Percentiles rank a stretch among this genome's conserved stretches.
Evolutionary conservation across 23 red algal genomes (phyloP).

Genomic region (Gracilaria gracilis): DNA sequence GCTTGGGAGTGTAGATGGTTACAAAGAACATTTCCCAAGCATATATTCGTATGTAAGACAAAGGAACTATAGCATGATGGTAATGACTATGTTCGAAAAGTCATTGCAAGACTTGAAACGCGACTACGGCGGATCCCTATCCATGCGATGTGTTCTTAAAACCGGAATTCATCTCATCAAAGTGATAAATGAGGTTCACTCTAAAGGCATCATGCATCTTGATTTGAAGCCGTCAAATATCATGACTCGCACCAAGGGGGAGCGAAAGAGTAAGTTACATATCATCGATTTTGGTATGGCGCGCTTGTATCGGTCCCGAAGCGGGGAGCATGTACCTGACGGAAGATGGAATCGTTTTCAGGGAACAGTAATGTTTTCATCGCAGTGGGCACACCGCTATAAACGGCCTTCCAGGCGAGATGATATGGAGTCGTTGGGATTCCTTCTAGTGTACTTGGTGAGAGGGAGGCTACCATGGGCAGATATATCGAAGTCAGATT

Average conservation of each 20-base stretch:
- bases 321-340: background rate
- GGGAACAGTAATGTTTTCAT: background rate
- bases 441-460: background rate
- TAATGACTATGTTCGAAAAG: background rate
- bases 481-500: background rate
- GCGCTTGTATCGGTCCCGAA: background rate
- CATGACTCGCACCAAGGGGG: background rate
- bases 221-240: conserved; percentile 13
- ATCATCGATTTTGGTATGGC: background rate
- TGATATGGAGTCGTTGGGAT: conserved; percentile 27
- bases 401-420: background rate
- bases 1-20: background rate
- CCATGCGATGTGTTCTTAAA: background rate
- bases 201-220: background rate
- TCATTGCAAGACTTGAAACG: background rate
- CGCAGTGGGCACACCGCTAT: background rate
- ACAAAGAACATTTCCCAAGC: background rate
- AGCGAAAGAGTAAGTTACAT: background rate
- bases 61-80: background rate
- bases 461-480: background rate
- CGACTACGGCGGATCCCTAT: background rate
- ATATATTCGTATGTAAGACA: background rate
- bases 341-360: background rate
- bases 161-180: background rate
- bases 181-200: background rate